Conservation (phyloP, 2,329 filamentous ascomycete species). For the Cadophora sp. region DNA sequence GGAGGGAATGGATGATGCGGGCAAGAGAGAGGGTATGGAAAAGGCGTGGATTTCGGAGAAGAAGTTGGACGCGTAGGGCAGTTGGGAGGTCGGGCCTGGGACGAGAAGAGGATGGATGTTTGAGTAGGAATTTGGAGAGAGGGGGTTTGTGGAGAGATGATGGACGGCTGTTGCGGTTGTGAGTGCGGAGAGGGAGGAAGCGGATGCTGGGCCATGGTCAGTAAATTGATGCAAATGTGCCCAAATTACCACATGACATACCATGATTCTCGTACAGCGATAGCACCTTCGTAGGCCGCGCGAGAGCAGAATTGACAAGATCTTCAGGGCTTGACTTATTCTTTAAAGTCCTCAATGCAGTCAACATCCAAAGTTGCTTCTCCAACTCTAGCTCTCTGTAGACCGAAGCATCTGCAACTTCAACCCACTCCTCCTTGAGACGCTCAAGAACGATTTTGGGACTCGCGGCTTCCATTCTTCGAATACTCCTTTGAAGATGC, state of each 20-base stretch:
- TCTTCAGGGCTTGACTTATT: slow-evolving; percentile 36
- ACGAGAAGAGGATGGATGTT: slow-evolving; percentile 45
- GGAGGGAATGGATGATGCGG: slow-evolving; percentile 61
- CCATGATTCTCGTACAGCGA: slow-evolving; percentile 44
- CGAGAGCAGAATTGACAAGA: slow-evolving; percentile 41
- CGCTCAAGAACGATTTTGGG: slow-evolving; percentile 59
- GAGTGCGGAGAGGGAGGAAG: slow-evolving; percentile 43
- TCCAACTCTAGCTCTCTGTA: slow-evolving; percentile 60
- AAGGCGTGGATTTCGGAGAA: slow-evolving; percentile 61
- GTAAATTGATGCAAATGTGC: not conserved
- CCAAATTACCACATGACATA: slow-evolving; percentile 18
- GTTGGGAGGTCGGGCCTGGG: slow-evolving; percentile 47
- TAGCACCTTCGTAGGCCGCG: slow-evolving; percentile 32
- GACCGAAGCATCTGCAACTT: slow-evolving; percentile 52
- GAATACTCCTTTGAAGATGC: slow-evolving; percentile 58
- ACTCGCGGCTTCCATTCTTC: slow-evolving; percentile 60
- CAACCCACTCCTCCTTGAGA: slow-evolving; percentile 58
- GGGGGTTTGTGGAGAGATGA: slow-evolving; percentile 49
- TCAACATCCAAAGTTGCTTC: slow-evolving; percentile 68
- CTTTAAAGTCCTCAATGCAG: slow-evolving; percentile 53
- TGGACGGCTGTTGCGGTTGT: slow-evolving; percentile 49
- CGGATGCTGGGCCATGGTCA: slow-evolving; percentile 33
- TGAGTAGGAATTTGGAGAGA: slow-evolving; percentile 46
- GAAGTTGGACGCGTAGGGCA: slow-evolving; percentile 44
- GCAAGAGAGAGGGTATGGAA: slow-evolving; percentile 61